Evolutionary conservation across 148 eudicot species (phyloP).

Genomic region (Persicaria maculosa): DNA sequence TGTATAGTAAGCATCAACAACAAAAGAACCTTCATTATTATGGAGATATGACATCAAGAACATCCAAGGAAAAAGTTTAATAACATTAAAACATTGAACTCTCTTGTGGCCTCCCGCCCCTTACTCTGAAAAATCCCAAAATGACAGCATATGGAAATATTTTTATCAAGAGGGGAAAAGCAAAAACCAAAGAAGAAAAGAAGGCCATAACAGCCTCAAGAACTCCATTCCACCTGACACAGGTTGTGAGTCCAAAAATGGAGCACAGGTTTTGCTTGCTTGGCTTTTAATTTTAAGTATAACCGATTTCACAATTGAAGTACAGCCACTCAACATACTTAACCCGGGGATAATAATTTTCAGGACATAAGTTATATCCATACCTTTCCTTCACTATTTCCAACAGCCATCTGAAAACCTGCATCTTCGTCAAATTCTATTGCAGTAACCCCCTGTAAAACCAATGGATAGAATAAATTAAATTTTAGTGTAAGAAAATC

Average conservation of each 20-base stretch:
- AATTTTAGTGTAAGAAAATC: neutral
- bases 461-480: neutral
- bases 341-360: neutral
- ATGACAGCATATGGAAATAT: neutral
- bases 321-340: neutral
- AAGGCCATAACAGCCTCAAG: neutral
- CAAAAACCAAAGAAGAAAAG: neutral
- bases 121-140: neutral
- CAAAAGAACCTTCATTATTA: neutral
- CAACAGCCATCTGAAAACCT: slow-evolving; percentile 90
- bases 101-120: neutral
- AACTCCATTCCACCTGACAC: neutral
- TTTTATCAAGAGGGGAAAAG: neutral
- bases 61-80: neutral
- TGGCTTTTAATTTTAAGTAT: neutral
- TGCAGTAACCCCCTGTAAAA: slow-evolving; percentile 72
- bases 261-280: neutral
- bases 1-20: slow-evolving; percentile 28
- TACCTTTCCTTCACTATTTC: slow-evolving; percentile 96
- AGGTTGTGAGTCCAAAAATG: neutral
- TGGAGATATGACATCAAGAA: neutral
- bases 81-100: neutral
- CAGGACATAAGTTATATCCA: slow-evolving; percentile 3
- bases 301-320: neutral
- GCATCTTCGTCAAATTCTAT: slow-evolving; percentile 75